A percentile compares a stretch with the other conserved stretches of the same genome.
Conservation (phyloP, 2,329 filamentous ascomycete species). For the Diaporthe ampelina region DNA sequence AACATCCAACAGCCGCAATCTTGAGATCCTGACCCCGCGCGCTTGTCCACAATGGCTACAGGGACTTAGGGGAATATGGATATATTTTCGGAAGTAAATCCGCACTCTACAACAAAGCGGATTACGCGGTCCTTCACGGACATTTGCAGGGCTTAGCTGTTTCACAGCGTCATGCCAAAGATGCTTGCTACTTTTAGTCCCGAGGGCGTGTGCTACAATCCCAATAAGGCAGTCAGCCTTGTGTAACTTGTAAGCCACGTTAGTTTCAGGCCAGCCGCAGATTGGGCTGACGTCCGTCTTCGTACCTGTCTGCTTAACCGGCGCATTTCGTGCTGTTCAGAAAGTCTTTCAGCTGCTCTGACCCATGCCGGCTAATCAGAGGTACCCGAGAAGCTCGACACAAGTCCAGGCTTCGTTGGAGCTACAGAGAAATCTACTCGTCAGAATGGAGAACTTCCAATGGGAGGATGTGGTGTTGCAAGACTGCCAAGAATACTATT, state of each 20-base stretch:
- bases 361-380: neutral
- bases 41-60: neutral
- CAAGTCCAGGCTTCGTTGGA: neutral
- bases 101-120: neutral
- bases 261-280: neutral
- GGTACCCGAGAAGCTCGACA: neutral
- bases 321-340: neutral
- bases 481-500: neutral
- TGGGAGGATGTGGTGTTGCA: neutral
- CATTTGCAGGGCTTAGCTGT: conserved; percentile 5
- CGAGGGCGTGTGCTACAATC: neutral
- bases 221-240: neutral
- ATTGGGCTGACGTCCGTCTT: neutral
- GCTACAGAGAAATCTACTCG: neutral
- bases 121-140: conserved; percentile 5
- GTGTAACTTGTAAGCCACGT: neutral
- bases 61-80: neutral
- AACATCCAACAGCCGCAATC: neutral
- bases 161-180: conserved; percentile 20
- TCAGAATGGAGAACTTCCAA: neutral
- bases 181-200: conserved; percentile 4
- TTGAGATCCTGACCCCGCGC: neutral
- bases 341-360: neutral
- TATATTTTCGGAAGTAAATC: conserved; percentile 7
- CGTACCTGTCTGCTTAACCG: neutral